These are phyloP conservation scores for Entomortierella beljakovae DNA, from an alignment of 192 early-diverging fungal species.

Conservation along the genomic window DNA sequence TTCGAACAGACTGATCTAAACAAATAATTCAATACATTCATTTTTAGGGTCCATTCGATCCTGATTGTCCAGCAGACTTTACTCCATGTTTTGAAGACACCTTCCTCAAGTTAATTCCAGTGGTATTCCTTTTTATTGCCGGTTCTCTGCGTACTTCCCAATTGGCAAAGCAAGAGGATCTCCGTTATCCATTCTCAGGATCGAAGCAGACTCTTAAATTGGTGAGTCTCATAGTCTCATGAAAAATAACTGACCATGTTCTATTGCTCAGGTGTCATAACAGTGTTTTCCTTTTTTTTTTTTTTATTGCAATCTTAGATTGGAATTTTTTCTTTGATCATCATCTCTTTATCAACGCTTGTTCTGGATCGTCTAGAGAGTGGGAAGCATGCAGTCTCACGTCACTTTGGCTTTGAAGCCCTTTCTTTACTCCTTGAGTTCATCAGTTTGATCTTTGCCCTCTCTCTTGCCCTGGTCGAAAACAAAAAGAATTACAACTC, in stretches of 20 bases:
- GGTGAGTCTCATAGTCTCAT: slow-evolving; percentile 6
- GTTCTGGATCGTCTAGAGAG: background rate
- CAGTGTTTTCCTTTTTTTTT: background rate
- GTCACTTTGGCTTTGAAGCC: slow-evolving; percentile 20
- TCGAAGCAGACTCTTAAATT: slow-evolving; percentile 39
- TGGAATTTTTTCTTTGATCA: slow-evolving; percentile 20
- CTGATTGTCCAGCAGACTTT: slow-evolving; percentile 46
- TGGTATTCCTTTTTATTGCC: slow-evolving; percentile 13
- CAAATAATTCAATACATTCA: background rate
- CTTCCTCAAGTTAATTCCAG: slow-evolving; percentile 11
- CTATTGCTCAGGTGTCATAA: background rate
- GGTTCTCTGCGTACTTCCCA: slow-evolving; percentile 12
- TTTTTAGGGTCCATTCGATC: slow-evolving; percentile 52
- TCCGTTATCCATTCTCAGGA: slow-evolving; percentile 10
- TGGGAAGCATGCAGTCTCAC: background rate
- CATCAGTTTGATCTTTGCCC: slow-evolving; percentile 34
- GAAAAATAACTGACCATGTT: background rate
- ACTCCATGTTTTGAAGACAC: slow-evolving; percentile 59
- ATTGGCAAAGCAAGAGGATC: slow-evolving; percentile 8
- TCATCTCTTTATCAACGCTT: background rate
- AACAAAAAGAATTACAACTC: slow-evolving; percentile 56
- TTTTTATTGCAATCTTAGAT: background rate
- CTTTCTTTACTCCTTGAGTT: slow-evolving; percentile 17
- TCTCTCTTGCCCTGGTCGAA: slow-evolving; percentile 58
- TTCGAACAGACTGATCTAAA: background rate